Conservation (phyloP, 1,284 basidiomycete species). For the Pseudozyma sp. region DNA sequence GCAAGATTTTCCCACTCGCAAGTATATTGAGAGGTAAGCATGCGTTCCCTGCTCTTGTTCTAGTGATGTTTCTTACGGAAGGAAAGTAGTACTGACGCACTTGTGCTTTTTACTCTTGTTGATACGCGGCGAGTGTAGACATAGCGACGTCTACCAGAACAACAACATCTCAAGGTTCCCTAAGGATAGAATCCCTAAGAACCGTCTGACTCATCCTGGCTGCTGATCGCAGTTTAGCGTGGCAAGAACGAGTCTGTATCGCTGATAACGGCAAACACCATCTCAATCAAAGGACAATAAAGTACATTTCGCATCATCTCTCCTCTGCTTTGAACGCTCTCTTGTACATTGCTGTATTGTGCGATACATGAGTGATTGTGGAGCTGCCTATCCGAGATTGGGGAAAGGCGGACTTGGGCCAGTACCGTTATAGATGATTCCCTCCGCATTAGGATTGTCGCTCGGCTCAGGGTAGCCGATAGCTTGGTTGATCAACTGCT, state of each 20-base stretch:
- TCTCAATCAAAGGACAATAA: neutral
- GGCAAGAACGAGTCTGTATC: no score
- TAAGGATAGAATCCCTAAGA: conserved; percentile 53
- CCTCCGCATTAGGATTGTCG: conserved; percentile 25
- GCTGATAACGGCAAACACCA: neutral
- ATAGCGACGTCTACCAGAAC: conserved; percentile 58
- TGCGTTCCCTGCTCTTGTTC: no score
- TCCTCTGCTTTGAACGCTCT: neutral
- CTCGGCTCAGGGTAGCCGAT: conserved; percentile 33
- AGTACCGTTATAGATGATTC: conserved; percentile 32
- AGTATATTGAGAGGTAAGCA: conserved; percentile 55
- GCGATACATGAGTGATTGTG: neutral
- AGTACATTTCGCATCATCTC: no score
- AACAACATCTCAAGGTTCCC: conserved; percentile 57
- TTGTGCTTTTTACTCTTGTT: no score
- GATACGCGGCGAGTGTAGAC: conserved; percentile 1
- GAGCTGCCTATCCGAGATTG: conserved; percentile 8
- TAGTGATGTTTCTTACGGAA: no score
- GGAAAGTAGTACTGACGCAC: no score
- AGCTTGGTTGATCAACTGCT: conserved; percentile 19
- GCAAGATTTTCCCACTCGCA: conserved; percentile 49
- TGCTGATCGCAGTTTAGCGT: conserved; percentile 3
- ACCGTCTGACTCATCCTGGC: conserved; percentile 20
- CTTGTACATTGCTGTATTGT: neutral
- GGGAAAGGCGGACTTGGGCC: conserved; percentile 26